Conservation (phyloP, 2,329 filamentous ascomycete genomes). For the Botrytis porri region DNA sequence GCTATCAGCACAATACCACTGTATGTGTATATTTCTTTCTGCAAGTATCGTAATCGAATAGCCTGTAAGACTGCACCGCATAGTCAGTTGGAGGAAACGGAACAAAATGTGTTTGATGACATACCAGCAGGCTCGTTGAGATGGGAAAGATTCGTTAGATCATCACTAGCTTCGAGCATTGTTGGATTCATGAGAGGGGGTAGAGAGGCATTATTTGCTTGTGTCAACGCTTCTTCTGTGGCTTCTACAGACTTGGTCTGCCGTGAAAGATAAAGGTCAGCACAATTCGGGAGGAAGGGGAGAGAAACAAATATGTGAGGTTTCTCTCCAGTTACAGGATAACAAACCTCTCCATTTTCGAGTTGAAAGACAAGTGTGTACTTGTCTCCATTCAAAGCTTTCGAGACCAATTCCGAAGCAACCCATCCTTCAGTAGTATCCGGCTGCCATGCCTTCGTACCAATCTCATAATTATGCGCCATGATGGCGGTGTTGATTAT, state of each 20-base stretch:
- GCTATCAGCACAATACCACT: conserved; percentile 98
- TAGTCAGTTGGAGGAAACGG: conserved; percentile 24
- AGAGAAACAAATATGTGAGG: conserved; percentile 11
- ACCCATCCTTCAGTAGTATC: conserved; percentile 96
- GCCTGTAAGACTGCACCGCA: conserved; percentile 77
- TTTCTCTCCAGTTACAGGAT: conserved; percentile 22
- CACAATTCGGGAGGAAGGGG: conserved; percentile 26
- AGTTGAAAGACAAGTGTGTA: conserved; percentile 83
- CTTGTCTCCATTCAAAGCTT: conserved; percentile 79
- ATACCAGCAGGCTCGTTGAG: conserved; percentile 96
- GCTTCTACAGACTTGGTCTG: conserved; percentile 80
- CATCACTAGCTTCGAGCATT: conserved; percentile 97
- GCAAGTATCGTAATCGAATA: conserved; percentile 92
- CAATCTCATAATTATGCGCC: conserved; percentile 94
- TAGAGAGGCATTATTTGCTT: conserved; percentile 72
- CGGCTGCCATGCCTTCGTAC: conserved; percentile 97
- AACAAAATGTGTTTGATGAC: neutral
- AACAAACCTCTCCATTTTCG: conserved; percentile 83
- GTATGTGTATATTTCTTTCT: conserved; percentile 99
- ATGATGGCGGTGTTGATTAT: conserved; percentile 47
- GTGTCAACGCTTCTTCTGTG: conserved; percentile 70
- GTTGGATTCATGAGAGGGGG: conserved; percentile 97
- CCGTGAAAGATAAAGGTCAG: conserved; percentile 24
- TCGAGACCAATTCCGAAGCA: conserved; percentile 88
- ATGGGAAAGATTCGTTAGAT: conserved; percentile 95